Conservation (phyloP, 495 filamentous ascomycete species). For the Hypoxylon rickii region DNA sequence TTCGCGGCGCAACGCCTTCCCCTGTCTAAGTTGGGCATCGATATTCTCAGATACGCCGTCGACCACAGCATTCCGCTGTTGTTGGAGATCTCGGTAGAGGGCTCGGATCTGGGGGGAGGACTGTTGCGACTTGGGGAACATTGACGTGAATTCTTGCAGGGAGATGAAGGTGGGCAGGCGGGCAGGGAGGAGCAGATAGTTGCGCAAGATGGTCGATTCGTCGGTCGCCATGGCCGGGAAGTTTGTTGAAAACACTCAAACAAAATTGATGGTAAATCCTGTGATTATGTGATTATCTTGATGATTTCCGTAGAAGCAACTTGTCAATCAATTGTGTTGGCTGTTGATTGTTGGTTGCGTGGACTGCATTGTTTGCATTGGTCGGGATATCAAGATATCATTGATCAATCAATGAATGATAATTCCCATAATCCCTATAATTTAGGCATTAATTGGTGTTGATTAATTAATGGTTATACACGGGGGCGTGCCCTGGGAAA, state of each 20-base stretch:
- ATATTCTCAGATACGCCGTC: slow-evolving; percentile 72
- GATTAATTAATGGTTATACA: slow-evolving; percentile 5
- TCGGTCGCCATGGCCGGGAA: slow-evolving; percentile 65
- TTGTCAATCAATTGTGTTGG: too few relatives aligned
- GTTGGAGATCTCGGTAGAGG: slow-evolving; percentile 80
- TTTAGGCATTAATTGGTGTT: slow-evolving; percentile 6
- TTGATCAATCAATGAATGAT: too few relatives aligned
- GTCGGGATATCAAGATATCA: too few relatives aligned
- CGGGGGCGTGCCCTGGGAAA: slow-evolving; percentile 18
- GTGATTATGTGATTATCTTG: too few relatives aligned
- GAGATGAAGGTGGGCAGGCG: slow-evolving; percentile 73
- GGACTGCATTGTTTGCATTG: too few relatives aligned
- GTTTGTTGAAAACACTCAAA: too few relatives aligned
- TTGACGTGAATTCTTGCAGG: slow-evolving; percentile 71
- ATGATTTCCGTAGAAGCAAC: too few relatives aligned
- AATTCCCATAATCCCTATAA: too few relatives aligned
- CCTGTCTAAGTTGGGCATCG: slow-evolving; percentile 64
- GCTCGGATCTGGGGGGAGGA: slow-evolving; percentile 71
- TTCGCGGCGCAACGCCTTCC: slow-evolving; percentile 64
- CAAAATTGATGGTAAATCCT: too few relatives aligned
- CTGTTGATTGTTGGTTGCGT: too few relatives aligned
- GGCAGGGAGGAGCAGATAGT: slow-evolving; percentile 77
- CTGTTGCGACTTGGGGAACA: slow-evolving; percentile 74
- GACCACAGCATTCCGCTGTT: slow-evolving; percentile 68
- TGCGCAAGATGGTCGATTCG: slow-evolving; percentile 71